Evolutionary conservation across 1,284 basidiomycete species (phyloP), one percentile per base, ranked within the genome.

Genomic region (Rhodotorula sp.): DNA sequence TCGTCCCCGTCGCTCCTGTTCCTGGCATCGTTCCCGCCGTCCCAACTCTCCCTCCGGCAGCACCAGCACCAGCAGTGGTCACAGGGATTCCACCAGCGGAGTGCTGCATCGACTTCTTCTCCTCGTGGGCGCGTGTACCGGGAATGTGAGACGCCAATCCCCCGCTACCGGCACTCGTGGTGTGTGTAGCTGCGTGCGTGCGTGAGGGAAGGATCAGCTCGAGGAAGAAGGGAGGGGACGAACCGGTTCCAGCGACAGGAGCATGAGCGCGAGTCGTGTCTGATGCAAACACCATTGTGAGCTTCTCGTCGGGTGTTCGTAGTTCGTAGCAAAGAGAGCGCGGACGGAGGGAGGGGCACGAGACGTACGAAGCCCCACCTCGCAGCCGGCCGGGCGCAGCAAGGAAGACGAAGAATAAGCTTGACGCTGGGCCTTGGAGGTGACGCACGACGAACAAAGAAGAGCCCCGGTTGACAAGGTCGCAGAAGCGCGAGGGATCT

Each of bases 121-220:
- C 30, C 60, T 47, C 44, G 60, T 62, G 27, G 29, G 53, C 20
- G 29, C 44, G 29, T 15, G 60, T 54, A 22, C 60, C 60, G 39
- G 60, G 60, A 17, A 62, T n/a, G 22, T 27, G 39, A 17, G 60
- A 54, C 13, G 51, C 52, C 44, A 62, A 22, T 54, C 54, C 29
- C 34, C 60, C 10, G n/a, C 52, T 29, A 17, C 29, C 29, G 13
- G 51, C 30, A 29, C 8, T 13, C 13, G 49, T 52, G 49, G 49
- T 52, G 49, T 52, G 49, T n/a, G n/a, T 22, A 27, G 49, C 11
- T 4, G n/a, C 29, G 51, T 53, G 51, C 15, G 11, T 52, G 11
- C 13, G 49, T 51, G 49, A 29, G 22, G 49, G 27, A 10, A n/a
- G 49, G 27, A 27, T n/a, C 39, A 4, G 49, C n/a, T n/a, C 22